These are phyloP conservation scores for Aspergillus sojae DNA, from an alignment of 2,329 filamentous ascomycete genomes.

Conservation along the genomic window DNA sequence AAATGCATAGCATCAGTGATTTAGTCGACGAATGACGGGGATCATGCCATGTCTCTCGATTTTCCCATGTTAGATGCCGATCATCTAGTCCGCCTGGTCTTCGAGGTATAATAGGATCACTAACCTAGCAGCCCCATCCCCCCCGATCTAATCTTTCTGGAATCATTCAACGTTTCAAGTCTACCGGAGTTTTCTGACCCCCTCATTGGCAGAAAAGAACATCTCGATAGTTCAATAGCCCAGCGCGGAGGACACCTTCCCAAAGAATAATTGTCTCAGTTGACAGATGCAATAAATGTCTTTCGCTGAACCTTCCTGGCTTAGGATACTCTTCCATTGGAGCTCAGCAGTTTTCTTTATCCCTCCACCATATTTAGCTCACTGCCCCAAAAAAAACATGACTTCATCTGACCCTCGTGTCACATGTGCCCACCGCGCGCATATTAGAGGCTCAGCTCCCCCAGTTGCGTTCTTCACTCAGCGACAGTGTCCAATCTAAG, in stretches of 20 bases:
- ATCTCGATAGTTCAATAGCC: not conserved
- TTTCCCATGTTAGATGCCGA: constrained; percentile 6
- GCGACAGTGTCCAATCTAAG: not conserved
- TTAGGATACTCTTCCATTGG: constrained; percentile 2
- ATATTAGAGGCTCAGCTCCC: constrained; percentile 4
- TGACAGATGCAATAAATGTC: not conserved
- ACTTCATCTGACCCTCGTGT: constrained; percentile 13
- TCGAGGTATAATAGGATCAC: not conserved
- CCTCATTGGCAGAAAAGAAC: not conserved
- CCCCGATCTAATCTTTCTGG: not conserved
- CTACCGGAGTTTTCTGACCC: not conserved
- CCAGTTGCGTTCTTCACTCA: not conserved
- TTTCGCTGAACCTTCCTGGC: constrained; percentile 2
- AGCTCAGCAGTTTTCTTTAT: not conserved
- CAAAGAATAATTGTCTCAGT: not conserved
- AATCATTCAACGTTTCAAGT: not conserved
- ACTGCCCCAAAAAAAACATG: constrained; percentile 1
- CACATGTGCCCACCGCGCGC: constrained; percentile 13
- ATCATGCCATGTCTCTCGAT: constrained; percentile 4
- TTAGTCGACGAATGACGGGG: constrained; percentile 3
- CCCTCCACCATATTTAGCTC: constrained; percentile 2
- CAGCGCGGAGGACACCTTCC: not conserved
- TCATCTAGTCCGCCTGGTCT: not conserved
- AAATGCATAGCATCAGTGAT: not conserved
- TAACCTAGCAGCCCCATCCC: not conserved